Percentiles rank a stretch among this genome's conserved stretches.
phyloP scores from a whole-genome alignment of 805 yeast species.

The Danielozyma ontarioensis region DNA sequence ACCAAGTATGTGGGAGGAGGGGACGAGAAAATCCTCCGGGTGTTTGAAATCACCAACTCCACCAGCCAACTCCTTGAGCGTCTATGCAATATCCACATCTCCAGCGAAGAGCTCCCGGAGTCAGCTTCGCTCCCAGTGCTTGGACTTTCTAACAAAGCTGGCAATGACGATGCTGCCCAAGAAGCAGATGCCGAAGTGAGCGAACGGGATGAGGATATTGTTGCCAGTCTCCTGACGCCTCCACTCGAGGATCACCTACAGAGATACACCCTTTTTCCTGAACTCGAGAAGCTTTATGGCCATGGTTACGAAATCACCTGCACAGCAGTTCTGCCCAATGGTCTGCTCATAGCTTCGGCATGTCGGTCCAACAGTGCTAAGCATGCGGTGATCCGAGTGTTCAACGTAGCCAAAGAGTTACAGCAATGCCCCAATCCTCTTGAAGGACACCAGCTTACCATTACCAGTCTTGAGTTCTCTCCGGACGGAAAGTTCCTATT shows the following conservation, averaged over 20 bases:
- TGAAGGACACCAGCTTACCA: constrained; percentile 74
- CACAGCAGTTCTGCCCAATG: constrained; percentile 64
- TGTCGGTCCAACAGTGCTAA: constrained; percentile 79
- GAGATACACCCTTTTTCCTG: constrained; percentile 92
- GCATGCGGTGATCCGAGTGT: constrained; percentile 83
- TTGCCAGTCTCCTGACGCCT: constrained; percentile 11
- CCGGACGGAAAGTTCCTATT: constrained; percentile 58
- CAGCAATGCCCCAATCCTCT: constrained; percentile 43
- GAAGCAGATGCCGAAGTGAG: not conserved
- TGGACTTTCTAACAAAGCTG: constrained; percentile 90
- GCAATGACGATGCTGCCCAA: constrained; percentile 25
- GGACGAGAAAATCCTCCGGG: constrained; percentile 88
- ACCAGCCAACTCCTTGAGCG: constrained; percentile 58
- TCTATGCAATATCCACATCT: constrained; percentile 42
- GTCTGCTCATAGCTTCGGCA: constrained; percentile 73
- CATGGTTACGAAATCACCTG: constrained; percentile 94
- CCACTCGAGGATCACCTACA: constrained; percentile 91
- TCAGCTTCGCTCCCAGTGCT: constrained; percentile 89
- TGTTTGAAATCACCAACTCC: constrained; percentile 82
- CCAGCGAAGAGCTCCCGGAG: constrained; percentile 51
- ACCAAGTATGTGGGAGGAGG: constrained; percentile 85
- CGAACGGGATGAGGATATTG: constrained; percentile 2
- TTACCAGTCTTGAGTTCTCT: constrained; percentile 77
- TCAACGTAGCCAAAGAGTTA: constrained; percentile 53
- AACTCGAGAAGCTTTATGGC: constrained; percentile 89